These are phyloP conservation scores for Cutaneotrichosporon arboriforme DNA, from an alignment of 1,284 basidiomycete genomes.

Conservation along the genomic window DNA sequence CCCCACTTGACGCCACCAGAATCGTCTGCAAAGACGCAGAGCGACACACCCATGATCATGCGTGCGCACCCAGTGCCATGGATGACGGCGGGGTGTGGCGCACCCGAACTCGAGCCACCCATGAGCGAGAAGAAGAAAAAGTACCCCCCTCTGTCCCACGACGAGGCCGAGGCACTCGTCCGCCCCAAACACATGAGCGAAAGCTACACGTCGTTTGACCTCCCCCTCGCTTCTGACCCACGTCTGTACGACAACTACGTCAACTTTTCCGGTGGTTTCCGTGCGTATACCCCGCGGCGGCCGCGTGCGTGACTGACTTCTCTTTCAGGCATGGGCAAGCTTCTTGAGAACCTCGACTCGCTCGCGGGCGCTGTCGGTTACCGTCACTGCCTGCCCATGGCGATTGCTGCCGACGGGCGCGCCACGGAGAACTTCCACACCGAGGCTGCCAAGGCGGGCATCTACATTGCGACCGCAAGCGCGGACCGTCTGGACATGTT, in stretches of 20 bases:
- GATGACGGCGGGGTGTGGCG: slow-evolving; percentile 26
- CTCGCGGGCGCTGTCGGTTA: slow-evolving; percentile 76
- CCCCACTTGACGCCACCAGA: slow-evolving; percentile 16
- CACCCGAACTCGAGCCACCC: slow-evolving; percentile 25
- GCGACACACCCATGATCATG: slow-evolving; percentile 43
- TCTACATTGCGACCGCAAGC: slow-evolving; percentile 75
- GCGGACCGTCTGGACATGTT: slow-evolving; percentile 59
- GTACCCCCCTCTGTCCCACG: slow-evolving; percentile 8
- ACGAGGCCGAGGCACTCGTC: slow-evolving; percentile 23
- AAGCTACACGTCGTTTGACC: slow-evolving; percentile 44
- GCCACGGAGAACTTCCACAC: slow-evolving; percentile 50
- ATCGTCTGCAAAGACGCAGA: slow-evolving; percentile 20
- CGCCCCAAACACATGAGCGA: slow-evolving; percentile 44
- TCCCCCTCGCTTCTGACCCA: slow-evolving; percentile 40
- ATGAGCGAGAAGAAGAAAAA: background rate
- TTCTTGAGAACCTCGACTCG: slow-evolving; percentile 61
- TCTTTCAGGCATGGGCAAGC: slow-evolving; percentile 44
- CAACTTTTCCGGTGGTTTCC: slow-evolving; percentile 44
- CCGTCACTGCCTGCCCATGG: slow-evolving; percentile 61
- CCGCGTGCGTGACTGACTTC: too few relatives aligned
- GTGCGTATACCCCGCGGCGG: slow-evolving; percentile 22
- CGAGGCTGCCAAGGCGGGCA: slow-evolving; percentile 58
- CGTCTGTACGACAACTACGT: slow-evolving; percentile 43
- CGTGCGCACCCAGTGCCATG: slow-evolving; percentile 38
- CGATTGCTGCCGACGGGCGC: slow-evolving; percentile 13